phyloP scores from a whole-genome alignment of 129 eudicot species.

The Artemisia annua region DNA sequence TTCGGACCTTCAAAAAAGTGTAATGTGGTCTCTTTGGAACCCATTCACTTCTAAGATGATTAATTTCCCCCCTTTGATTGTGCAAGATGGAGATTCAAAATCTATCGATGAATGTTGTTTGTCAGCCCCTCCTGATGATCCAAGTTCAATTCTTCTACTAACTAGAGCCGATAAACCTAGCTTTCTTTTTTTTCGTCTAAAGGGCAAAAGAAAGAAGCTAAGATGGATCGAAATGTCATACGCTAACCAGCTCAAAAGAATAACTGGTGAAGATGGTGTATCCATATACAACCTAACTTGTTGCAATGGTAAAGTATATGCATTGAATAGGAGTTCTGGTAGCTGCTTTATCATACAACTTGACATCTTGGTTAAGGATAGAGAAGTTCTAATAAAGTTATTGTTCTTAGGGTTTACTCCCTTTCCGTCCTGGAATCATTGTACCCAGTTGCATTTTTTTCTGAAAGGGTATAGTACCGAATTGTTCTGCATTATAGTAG shows the following conservation, averaged over 20 bases:
- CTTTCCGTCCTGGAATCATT: rapidly evolving
- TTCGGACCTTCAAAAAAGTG: neutral
- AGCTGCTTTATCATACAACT: neutral
- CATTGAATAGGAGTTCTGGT: neutral
- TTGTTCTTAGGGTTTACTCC: neutral
- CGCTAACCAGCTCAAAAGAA: neutral
- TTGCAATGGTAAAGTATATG: slow-evolving; percentile 26
- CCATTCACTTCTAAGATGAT: neutral
- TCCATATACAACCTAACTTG: neutral
- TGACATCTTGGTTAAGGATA: neutral
- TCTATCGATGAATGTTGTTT: neutral
- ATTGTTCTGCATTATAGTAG: neutral
- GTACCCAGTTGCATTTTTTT: neutral
- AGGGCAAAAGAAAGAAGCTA: neutral
- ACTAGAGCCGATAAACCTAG: neutral
- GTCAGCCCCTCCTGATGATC: slow-evolving; percentile 20
- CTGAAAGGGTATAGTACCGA: slow-evolving; percentile 13
- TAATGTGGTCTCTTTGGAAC: slow-evolving; percentile 16
- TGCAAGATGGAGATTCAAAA: neutral
- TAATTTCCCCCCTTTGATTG: slow-evolving; percentile 8
- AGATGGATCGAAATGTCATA: slow-evolving; percentile 22
- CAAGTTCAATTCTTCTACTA: slow-evolving; percentile 10
- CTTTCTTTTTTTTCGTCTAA: slow-evolving; percentile 20
- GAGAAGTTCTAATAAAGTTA: neutral
- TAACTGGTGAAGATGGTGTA: neutral